Percentiles rank a stretch among this genome's conserved stretches.
phyloP scores from a whole-genome alignment of 305 asterid species.

The Ruellia speciosa region DNA sequence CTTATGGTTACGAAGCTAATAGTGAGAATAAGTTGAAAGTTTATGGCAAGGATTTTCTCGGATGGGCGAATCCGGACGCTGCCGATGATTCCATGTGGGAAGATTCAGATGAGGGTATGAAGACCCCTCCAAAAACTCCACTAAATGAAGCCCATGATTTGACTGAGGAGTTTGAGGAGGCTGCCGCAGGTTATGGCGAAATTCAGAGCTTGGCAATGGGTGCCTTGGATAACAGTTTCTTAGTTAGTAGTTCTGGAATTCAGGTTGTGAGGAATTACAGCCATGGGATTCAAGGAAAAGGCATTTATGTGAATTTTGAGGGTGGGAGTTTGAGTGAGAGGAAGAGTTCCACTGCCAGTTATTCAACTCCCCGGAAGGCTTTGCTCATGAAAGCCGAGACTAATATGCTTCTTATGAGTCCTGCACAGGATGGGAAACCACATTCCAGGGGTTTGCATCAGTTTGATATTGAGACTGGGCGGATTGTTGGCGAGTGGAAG shows the following conservation, averaged over 20 bases:
- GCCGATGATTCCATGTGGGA: conserved; percentile 99
- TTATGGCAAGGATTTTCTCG: conserved; percentile 88
- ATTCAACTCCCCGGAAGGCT: conserved; percentile 80
- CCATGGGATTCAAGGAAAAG: conserved; percentile 97
- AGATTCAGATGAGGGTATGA: conserved; percentile 56
- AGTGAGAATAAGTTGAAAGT: conserved; percentile 74
- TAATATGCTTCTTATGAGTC: conserved; percentile 97
- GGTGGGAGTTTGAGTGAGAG: conserved; percentile 38
- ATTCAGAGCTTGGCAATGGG: conserved; percentile 93
- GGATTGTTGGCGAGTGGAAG: conserved; percentile 78
- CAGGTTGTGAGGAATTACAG: conserved; percentile 82
- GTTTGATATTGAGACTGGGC: conserved; percentile 83
- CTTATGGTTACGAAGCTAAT: conserved; percentile 73
- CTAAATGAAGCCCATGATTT: conserved; percentile 39
- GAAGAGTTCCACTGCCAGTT: conserved; percentile 23
- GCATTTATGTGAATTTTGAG: conserved; percentile 69
- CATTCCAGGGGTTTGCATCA: conserved; percentile 85
- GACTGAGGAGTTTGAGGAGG: conserved; percentile 85
- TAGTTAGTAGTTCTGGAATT: conserved; percentile 80
- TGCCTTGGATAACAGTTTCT: conserved; percentile 87
- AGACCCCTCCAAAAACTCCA: conserved; percentile 55
- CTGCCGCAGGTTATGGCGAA: conserved; percentile 48
- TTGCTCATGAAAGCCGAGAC: conserved; percentile 89
- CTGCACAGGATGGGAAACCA: conserved; percentile 48
- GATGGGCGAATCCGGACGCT: conserved; percentile 86